Base-by-base conservation (phyloP, 768 basidiomycete genomes). In the Tylopilus intermedius region DNA sequence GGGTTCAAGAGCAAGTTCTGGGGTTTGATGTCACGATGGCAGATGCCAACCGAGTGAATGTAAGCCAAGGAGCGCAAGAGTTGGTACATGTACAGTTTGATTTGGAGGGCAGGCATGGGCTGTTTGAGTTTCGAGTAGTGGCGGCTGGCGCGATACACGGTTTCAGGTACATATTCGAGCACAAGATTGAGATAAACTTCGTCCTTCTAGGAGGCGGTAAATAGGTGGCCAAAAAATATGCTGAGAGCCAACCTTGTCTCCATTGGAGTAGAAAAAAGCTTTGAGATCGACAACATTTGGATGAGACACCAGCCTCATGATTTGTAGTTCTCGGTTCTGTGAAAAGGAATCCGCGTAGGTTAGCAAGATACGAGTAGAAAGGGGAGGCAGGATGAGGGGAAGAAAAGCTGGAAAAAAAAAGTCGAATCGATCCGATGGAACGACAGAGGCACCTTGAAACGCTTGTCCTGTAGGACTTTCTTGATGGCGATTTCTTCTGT, bases 41-140 rank as follows among this genome's bases (percentile, higher is more conserved):
- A 99, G 64, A 98, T 99, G 65, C 96, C 96, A 61, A 98, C 91
- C 18, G 94, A 97, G 69, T 99, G 96, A 70, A 99, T 99, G 80
- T 99, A 98, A 59, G 95, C 94, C 55, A 99, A 80, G 14, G 96
- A 99, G 56, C 96, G 92, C 59, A 99, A 79, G 62, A 99, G 89
- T 74, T 99, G 92, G 74, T 97, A 96, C 94, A 97, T 98, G 79
- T 99, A 99, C 66, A 99, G 75, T 78, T 98, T 98, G 79, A 99
- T 94, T 77, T 98, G 96, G 48, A 96, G 83, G 85, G 94, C 97
- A 29, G 96, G 96, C 96, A 99, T 99, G 54, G 92, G 90, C 70
- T 99, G 96, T 78, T 99, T 99, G 74, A 99, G 89, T 74, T 98
- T 98, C 61, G 94, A 90, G 71, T 98, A 99, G 75, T 97, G 95